These are phyloP conservation scores for Aspergillus wentii DNA, from an alignment of 495 filamentous ascomycete genomes.

Conservation along the genomic window DNA sequence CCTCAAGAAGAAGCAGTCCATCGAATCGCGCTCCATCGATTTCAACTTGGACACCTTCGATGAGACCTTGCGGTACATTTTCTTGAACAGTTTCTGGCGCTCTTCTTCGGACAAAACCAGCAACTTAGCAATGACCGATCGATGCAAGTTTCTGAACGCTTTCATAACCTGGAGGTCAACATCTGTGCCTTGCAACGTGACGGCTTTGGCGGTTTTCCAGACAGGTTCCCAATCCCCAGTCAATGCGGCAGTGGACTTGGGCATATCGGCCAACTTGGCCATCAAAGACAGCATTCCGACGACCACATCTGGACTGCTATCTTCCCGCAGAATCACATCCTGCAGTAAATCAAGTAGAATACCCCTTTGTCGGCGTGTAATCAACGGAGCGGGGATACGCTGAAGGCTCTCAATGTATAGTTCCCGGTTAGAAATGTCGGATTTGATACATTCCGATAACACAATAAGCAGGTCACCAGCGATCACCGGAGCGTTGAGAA, in stretches of 20 bases:
- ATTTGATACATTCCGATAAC: slow-evolving; percentile 29
- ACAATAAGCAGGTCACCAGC: slow-evolving; percentile 29
- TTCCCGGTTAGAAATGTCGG: slow-evolving; percentile 22
- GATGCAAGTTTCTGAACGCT: slow-evolving; percentile 34
- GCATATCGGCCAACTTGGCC: slow-evolving; percentile 39
- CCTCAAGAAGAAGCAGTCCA: slow-evolving; percentile 36
- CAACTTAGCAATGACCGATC: slow-evolving; percentile 31
- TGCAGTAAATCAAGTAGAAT: slow-evolving; percentile 34
- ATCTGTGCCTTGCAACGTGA: slow-evolving; percentile 28
- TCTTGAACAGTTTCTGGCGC: slow-evolving; percentile 30
- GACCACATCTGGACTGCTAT: slow-evolving; percentile 21
- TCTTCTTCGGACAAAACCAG: slow-evolving; percentile 32
- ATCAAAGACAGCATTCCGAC: slow-evolving; percentile 36
- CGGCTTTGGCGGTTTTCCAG: slow-evolving; percentile 32
- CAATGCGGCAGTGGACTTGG: slow-evolving; percentile 33
- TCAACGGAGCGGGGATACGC: slow-evolving; percentile 30
- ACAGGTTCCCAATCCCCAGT: slow-evolving; percentile 39
- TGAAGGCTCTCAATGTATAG: slow-evolving; percentile 39
- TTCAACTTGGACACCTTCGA: slow-evolving; percentile 32
- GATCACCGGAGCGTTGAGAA: slow-evolving; percentile 31
- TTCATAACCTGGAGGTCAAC: slow-evolving; percentile 41
- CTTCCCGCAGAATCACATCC: slow-evolving; percentile 25
- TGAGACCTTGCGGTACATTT: slow-evolving; percentile 27
- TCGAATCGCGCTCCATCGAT: slow-evolving; percentile 32
- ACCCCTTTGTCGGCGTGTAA: slow-evolving; percentile 33